Evolutionary conservation across 306 rosid genomes (phyloP).

Genomic region (Rosa lucieae): DNA sequence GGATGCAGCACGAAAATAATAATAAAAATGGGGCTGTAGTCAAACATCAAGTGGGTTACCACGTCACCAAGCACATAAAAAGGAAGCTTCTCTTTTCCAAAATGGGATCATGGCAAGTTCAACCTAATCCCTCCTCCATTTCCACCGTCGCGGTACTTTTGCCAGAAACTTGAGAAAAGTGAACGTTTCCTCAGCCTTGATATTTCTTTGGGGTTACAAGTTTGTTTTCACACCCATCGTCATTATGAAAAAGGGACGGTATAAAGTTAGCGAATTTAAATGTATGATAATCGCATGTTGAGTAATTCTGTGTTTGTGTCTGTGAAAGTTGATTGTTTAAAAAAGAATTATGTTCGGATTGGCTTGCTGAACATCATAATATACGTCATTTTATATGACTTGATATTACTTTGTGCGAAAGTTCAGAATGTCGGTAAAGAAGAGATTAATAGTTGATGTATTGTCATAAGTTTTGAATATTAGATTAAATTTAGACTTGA

Average conservation of each 20-base stretch:
- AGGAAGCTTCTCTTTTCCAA: not conserved
- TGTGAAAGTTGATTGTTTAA: no score
- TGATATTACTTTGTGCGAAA: not conserved
- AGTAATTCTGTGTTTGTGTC: not conserved
- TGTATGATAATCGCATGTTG: no score
- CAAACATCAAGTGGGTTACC: slow-evolving; percentile 29
- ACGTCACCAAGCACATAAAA: slow-evolving; percentile 29
- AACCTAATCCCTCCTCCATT: not conserved
- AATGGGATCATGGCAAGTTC: slow-evolving; percentile 13
- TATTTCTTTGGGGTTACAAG: not conserved
- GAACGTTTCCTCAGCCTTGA: not conserved
- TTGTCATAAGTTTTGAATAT: no score
- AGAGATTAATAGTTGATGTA: not conserved
- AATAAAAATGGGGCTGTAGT: slow-evolving; percentile 3
- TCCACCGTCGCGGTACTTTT: not conserved
- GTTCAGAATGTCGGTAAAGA: not conserved
- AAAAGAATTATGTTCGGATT: no score
- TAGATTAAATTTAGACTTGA: no score
- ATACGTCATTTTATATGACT: not conserved
- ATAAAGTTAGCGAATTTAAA: not conserved
- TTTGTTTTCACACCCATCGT: not conserved
- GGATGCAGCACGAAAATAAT: slow-evolving; percentile 14
- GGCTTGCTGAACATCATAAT: not conserved
- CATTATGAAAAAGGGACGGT: not conserved
- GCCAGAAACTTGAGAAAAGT: not conserved